A percentile compares a stretch with the other conserved stretches of the same genome.
Conservation (phyloP, 129 eudicot genomes). For the Chrysanthemum seticuspe region DNA sequence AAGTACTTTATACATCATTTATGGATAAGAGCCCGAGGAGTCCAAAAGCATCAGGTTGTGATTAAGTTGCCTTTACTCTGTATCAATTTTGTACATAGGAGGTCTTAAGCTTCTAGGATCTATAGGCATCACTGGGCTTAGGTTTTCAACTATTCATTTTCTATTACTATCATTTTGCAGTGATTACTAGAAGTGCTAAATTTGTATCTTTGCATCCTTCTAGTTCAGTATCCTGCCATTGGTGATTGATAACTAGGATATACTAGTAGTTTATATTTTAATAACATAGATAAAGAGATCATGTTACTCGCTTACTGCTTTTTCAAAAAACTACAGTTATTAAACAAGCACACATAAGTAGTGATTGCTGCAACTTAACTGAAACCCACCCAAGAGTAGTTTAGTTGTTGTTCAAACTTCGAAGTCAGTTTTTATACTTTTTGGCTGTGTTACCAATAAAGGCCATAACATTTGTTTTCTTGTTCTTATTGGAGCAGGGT, state of each 20-base stretch:
- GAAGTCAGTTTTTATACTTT: not conserved
- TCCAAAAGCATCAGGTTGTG: no score
- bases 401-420: conserved; percentile 2
- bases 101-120: conserved; percentile 7
- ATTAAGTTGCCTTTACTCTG: not conserved
- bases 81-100: conserved; percentile 15
- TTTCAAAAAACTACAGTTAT: not conserved
- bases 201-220: not conserved
- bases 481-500: conserved; percentile 44
- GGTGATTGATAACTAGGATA: conserved; percentile 7
- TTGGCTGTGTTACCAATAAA: not conserved
- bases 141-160: conserved; percentile 1
- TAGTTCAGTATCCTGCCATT: not conserved
- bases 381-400: not conserved
- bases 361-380: conserved; percentile 1
- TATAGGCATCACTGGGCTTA: not conserved
- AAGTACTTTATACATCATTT: not conserved
- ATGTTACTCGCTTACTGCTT: not conserved
- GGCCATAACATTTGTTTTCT: conserved; percentile 14
- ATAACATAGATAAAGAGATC: not conserved
- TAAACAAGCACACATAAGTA: conserved; percentile 3
- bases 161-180: not conserved
- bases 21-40: not conserved
- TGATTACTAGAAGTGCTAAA: not conserved
- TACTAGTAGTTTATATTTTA: not conserved